Evolutionary conservation across 768 basidiomycete species (phyloP).

Genomic region (Hortiboletus flavorubellus): DNA sequence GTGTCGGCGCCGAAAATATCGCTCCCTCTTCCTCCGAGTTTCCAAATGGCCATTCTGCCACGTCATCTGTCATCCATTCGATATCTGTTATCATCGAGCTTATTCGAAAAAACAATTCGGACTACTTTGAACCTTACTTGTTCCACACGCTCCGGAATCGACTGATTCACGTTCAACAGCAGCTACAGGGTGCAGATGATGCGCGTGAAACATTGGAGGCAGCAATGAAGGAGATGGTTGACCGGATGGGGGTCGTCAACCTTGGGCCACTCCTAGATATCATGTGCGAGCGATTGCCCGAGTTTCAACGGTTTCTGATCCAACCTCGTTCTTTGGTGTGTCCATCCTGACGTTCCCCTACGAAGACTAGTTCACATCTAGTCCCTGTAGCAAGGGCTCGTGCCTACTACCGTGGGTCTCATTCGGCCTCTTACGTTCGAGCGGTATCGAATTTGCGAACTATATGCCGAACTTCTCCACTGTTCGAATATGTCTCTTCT

Average conservation of each 20-base stretch:
- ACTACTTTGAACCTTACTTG: slow-evolving; percentile 96
- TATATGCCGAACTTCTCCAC: slow-evolving; percentile 95
- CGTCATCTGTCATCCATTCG: slow-evolving; percentile 81
- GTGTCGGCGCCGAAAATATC: slow-evolving; percentile 13
- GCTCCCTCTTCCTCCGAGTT: slow-evolving; percentile 13
- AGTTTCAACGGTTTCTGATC: slow-evolving; percentile 66
- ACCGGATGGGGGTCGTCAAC: slow-evolving; percentile 87
- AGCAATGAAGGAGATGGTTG: slow-evolving; percentile 77
- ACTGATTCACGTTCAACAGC: slow-evolving; percentile 83
- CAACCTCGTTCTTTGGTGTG: slow-evolving; percentile 77
- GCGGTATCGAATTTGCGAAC: slow-evolving; percentile 92
- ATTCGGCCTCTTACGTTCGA: slow-evolving; percentile 87
- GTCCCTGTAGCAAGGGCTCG: slow-evolving; percentile 52
- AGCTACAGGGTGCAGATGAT: slow-evolving; percentile 52
- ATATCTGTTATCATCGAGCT: slow-evolving; percentile 90
- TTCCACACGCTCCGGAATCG: slow-evolving; percentile 93
- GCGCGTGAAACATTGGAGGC: slow-evolving; percentile 64
- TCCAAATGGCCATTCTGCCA: slow-evolving; percentile 47
- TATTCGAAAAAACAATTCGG: slow-evolving; percentile 96
- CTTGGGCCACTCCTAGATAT: slow-evolving; percentile 77
- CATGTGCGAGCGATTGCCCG: slow-evolving; percentile 63
- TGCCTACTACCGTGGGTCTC: slow-evolving; percentile 70
- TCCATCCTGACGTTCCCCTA: slow-evolving; percentile 8
- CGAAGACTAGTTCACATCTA: slow-evolving; percentile 12
- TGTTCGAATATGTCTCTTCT: slow-evolving; percentile 98